Evolutionary conservation across 2,329 filamentous ascomycete species (phyloP), one percentile per base, ranked within the genome.

Genomic region (Coniella vitis): DNA sequence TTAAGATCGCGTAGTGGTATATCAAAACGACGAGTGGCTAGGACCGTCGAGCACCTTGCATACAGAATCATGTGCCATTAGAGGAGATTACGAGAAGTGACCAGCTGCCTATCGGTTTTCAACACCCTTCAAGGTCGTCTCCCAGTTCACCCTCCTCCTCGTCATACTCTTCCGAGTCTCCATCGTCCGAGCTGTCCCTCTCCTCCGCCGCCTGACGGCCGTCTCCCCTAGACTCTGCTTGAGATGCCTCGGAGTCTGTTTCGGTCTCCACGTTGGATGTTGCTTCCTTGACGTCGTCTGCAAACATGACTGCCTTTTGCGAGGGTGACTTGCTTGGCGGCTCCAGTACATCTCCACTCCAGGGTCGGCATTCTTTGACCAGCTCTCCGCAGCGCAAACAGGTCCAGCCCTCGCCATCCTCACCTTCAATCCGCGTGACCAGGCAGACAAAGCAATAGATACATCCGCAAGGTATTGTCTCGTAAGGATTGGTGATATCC

Each of bases 371-470:
- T 63, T 90, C 83, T 62, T 85, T 89, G 42, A 95, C 81, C 17
- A 85, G 64, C 61, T 88, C 86, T 16, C 90, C 90, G 61, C 93
- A 98, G 17, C 93, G 79, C 40, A 98, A 70, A 68, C 93, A 98
- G 10, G 81, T 78, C 89, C 90, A 96, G 2, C 91, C 91, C 61
- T 96, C 89, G 29, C 91, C 93, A 63, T 96, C 91, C 66, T 97
- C 91, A 4, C 84, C 81, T 66, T 96, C 91, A 38, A 98, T 76
- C 52, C 87, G 81, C 50, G 90, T 88, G 3, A 90, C 89, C n/a
- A 97, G 69, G 61, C 93, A 98, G 16, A 95, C 88, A 63, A 94
- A 98, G 67, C 93, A 98, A 69, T 97, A 98, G 51, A 96, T 76
- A 65, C 90, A 95, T 0, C 86, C 86, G 60, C 93, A 98, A 1